These are phyloP conservation scores for Kazachstania martiniae DNA, from an alignment of 805 yeast genomes.

Conservation along the genomic window DNA sequence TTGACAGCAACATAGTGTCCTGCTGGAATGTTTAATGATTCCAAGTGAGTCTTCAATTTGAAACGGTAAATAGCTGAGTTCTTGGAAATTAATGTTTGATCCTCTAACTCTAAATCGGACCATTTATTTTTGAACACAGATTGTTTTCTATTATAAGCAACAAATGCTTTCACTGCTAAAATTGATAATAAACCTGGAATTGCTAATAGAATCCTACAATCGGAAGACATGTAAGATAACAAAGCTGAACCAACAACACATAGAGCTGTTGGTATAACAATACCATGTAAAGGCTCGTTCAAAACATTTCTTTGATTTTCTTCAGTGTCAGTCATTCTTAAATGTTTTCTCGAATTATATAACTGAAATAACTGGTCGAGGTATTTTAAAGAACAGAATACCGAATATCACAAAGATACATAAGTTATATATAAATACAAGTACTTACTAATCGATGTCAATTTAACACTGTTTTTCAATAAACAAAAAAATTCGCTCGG, in stretches of 20 bases:
- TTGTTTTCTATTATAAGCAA: conserved; percentile 31
- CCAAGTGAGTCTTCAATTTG: conserved; percentile 48
- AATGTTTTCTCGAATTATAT: no score
- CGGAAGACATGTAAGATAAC: conserved; percentile 34
- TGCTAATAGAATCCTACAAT: conserved; percentile 22
- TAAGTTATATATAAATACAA: no score
- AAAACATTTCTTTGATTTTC: conserved; percentile 35
- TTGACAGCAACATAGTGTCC: conserved; percentile 66
- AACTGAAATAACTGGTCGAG: no score
- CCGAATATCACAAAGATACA: no score
- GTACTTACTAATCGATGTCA: no score
- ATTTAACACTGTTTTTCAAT: no score
- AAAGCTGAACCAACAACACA: conserved; percentile 50
- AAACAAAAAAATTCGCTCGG: no score
- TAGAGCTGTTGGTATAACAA: conserved; percentile 57
- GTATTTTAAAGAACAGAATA: no score
- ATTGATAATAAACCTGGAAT: conserved; percentile 32
- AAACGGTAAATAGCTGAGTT: conserved; percentile 67
- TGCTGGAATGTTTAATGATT: conserved; percentile 54
- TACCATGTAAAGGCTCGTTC: conserved; percentile 65
- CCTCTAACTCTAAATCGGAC: conserved; percentile 57
- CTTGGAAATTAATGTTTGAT: conserved; percentile 61
- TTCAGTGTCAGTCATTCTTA: not conserved
- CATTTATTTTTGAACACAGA: conserved; percentile 44
- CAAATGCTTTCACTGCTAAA: conserved; percentile 26